Evolutionary conservation across 1,284 basidiomycete genomes (phyloP), one percentile per base, ranked within the genome.

Genomic region (Sporisorium iseilematis-ciliati): DNA sequence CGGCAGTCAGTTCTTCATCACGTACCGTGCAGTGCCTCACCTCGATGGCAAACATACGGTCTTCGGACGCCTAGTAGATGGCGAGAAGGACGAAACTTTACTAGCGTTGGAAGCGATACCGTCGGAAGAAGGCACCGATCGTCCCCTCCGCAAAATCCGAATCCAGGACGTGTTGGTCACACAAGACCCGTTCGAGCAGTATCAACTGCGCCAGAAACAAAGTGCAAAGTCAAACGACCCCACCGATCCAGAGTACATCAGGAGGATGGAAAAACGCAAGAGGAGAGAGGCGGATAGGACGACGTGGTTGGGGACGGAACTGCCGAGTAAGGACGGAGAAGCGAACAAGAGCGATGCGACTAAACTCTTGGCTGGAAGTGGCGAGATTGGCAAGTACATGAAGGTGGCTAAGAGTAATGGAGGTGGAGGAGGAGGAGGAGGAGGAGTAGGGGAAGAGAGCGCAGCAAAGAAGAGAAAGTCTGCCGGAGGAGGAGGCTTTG

Each of bases 1-100:
- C 45, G 77, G 71, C 11, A 79, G 74, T 46, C 78, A 81, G 42
- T 82, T 84, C 38, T 83, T 81, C 64, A 48, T 84, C 46, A 82
- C 79, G 3, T 85, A 79, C 56, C 60, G 81, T 10, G 63, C 69
- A 92, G 91, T 85, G 58, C 78, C 92, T 91, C 95, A 97, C 74
- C 58, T 82, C 18, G 83, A 80, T 40, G 65, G 91, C 91, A 93
- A 94, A 79, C 94, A 97, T 83, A 97, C 95, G 0, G 95, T 98
- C 1, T 99, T 99, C 83, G 96, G 97, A 2, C 63, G 64, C 12
- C 94, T 97, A 79, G 94, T 98, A 0, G 95, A 95, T 23, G 95
- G 95, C 4, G 93, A 96, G 82, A 92, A 95, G 42, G 57, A 65
- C 18, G 31, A 41, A 25, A 91, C 96, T 2, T 87, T 99, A 4